Conservation (phyloP, 768 basidiomycete genomes). For the Austroboletus festivus region DNA sequence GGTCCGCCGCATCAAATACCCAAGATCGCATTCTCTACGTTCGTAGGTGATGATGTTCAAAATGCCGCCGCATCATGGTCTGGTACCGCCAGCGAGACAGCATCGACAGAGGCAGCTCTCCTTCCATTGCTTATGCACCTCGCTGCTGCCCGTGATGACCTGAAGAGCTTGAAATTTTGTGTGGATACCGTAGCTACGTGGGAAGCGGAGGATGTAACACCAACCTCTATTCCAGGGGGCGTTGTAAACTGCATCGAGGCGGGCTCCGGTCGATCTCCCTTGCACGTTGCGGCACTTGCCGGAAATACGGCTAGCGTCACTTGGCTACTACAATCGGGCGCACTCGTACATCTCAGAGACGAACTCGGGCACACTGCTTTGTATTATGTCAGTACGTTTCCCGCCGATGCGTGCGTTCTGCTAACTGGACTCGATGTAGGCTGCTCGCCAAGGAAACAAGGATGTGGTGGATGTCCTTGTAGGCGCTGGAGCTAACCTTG, state of each 20-base stretch:
- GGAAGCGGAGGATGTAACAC: constrained; percentile 20
- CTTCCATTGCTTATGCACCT: constrained; percentile 78
- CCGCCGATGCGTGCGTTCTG: neutral
- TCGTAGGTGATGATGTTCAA: constrained; percentile 38
- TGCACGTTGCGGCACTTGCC: constrained; percentile 76
- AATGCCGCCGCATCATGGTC: constrained; percentile 65
- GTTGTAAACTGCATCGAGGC: constrained; percentile 70
- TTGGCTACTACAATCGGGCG: constrained; percentile 65
- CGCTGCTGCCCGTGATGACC: constrained; percentile 69
- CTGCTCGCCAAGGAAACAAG: constrained; percentile 68
- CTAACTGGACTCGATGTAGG: constrained; percentile 39
- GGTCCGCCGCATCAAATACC: constrained; percentile 37
- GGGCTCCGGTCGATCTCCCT: constrained; percentile 68
- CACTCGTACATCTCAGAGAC: constrained; percentile 81
- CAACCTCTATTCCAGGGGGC: constrained; percentile 51
- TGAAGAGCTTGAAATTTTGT: constrained; percentile 60
- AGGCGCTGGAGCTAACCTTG: constrained; percentile 71
- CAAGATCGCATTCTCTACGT: constrained; percentile 33
- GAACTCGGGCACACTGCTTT: constrained; percentile 77
- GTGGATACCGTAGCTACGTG: constrained; percentile 32
- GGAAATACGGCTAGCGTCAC: constrained; percentile 45
- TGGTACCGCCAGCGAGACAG: constrained; percentile 73
- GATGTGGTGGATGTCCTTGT: constrained; percentile 61
- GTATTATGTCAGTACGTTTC: constrained; percentile 59
- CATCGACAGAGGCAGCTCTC: constrained; percentile 64